Conservation (phyloP, 176 grass and related monocot genomes). For the Poa annua region DNA sequence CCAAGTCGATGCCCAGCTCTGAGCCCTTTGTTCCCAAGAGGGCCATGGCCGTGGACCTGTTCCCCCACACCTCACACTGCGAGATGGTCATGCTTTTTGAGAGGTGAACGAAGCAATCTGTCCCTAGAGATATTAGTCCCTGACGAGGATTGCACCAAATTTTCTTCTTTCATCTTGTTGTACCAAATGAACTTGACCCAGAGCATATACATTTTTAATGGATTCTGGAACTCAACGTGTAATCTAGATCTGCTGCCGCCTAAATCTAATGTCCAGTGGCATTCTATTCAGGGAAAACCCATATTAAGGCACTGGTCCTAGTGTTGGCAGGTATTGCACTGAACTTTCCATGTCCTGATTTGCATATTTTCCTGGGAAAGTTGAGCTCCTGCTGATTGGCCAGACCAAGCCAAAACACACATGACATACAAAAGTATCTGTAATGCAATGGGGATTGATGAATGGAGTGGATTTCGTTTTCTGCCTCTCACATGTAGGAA, state of each 20-base stretch:
- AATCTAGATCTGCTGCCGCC: no score
- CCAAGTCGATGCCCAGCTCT: slow-evolving; percentile 91
- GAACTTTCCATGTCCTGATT: no score
- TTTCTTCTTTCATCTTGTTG: neutral
- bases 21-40: slow-evolving; percentile 79
- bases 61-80: slow-evolving; percentile 87
- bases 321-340: neutral
- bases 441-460: neutral
- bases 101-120: slow-evolving; percentile 46
- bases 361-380: neutral
- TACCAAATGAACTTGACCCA: slow-evolving; percentile 17
- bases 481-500: neutral
- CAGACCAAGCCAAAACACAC: neutral
- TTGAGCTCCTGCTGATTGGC: neutral
- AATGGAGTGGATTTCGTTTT: slow-evolving; percentile 1
- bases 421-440: slow-evolving; percentile 29
- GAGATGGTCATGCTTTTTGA: slow-evolving; percentile 98
- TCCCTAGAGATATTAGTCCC: neutral
- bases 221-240: no score
- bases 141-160: neutral
- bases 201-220: no score
- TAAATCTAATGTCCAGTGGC: neutral
- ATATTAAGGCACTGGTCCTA: neutral
- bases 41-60: slow-evolving; percentile 91
- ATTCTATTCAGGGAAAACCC: slow-evolving; percentile 18